phyloP scores from a whole-genome alignment of 2,329 filamentous ascomycete genomes.

The Fusarium sp. region DNA sequence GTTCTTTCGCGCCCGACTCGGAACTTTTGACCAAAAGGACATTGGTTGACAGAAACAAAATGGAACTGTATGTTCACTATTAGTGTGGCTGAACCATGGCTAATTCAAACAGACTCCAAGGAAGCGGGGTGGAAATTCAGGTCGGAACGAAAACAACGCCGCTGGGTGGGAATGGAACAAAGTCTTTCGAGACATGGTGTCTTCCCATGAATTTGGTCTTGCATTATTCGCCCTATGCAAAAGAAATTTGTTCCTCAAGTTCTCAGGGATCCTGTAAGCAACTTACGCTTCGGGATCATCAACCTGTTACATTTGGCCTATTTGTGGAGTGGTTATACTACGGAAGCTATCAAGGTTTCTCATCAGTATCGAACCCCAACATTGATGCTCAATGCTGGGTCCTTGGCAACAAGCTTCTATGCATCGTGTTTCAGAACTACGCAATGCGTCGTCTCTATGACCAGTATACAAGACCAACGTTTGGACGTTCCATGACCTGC shows the following conservation, averaged over 20 bases:
- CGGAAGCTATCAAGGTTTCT: neutral
- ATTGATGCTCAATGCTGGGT: neutral
- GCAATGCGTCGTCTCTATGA: neutral
- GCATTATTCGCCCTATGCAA: neutral
- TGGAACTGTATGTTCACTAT: neutral
- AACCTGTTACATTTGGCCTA: neutral
- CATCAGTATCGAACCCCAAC: neutral
- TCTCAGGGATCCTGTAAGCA: neutral
- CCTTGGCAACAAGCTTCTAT: constrained; percentile 1
- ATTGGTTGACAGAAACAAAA: neutral
- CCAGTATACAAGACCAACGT: neutral
- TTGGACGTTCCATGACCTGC: neutral
- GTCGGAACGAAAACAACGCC: neutral
- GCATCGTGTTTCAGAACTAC: neutral
- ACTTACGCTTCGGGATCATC: neutral
- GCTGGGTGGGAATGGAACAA: neutral
- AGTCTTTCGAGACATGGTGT: neutral
- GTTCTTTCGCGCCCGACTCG: neutral
- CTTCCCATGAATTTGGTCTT: neutral
- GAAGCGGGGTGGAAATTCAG: neutral
- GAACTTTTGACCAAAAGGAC: neutral
- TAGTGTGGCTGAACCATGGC: neutral
- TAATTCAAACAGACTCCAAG: neutral
- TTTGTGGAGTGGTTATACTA: constrained; percentile 4
- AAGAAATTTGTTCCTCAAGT: neutral